phyloP scores from a whole-genome alignment of 495 filamentous ascomycete species.

The Aspergillus ellipticus region DNA sequence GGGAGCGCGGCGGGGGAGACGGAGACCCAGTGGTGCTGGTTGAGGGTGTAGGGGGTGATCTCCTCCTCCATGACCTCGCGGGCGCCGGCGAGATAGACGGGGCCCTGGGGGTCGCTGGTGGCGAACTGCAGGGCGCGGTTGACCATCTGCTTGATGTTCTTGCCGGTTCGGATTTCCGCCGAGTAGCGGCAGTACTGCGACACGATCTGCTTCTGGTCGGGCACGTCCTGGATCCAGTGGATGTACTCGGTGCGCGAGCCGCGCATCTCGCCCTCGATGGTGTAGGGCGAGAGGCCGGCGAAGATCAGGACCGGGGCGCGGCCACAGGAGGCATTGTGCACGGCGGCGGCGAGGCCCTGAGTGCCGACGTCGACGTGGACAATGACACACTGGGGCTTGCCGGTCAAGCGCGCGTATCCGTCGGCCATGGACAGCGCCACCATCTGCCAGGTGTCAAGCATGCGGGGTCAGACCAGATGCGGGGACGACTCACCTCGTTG shows the following conservation, averaged over 20 bases:
- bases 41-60: slow-evolving; percentile 71
- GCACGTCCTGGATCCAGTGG: slow-evolving; percentile 97
- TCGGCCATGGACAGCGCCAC: slow-evolving; percentile 97
- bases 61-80: slow-evolving; percentile 93
- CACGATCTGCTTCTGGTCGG: slow-evolving; percentile 89
- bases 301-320: slow-evolving; percentile 87
- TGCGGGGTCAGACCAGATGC: slow-evolving; percentile 17
- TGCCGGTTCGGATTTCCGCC: slow-evolving; percentile 84
- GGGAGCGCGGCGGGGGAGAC: slow-evolving; percentile 75
- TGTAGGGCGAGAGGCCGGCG: slow-evolving; percentile 85
- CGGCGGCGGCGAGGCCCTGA: slow-evolving; percentile 83
- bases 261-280: slow-evolving; percentile 84
- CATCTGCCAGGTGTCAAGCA: slow-evolving; percentile 64
- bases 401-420: slow-evolving; percentile 84
- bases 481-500: slow-evolving; percentile 73
- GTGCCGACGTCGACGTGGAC: slow-evolving; percentile 97
- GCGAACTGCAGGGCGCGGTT: slow-evolving; percentile 88
- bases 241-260: slow-evolving; percentile 92
- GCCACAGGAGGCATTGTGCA: slow-evolving; percentile 87
- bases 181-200: slow-evolving; percentile 92
- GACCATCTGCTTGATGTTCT: slow-evolving; percentile 95
- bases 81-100: slow-evolving; percentile 80
- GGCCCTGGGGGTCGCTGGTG: slow-evolving; percentile 73
- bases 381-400: slow-evolving; percentile 85
- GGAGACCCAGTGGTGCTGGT: slow-evolving; percentile 70